Conservation (phyloP, 169 alveolate species). For the Cryptosporidium sp. region DNA sequence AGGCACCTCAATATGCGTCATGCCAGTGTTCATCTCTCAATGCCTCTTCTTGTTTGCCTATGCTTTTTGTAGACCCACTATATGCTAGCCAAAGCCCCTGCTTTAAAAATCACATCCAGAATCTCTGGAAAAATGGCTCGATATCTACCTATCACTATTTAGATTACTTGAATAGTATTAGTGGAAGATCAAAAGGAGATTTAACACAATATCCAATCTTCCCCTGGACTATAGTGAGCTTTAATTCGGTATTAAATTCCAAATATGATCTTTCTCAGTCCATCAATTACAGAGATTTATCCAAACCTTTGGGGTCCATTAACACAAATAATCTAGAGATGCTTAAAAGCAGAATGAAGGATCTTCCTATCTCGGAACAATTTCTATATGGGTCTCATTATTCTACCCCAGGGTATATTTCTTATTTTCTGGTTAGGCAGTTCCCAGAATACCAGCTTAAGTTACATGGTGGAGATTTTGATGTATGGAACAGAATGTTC, state of each 20-base stretch:
- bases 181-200: slow-evolving; percentile 93
- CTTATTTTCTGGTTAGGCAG: slow-evolving; percentile 93
- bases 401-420: slow-evolving; percentile 96
- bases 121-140: slow-evolving; percentile 91
- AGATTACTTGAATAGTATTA: slow-evolving; percentile 91
- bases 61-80: slow-evolving; percentile 62
- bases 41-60: slow-evolving; percentile 54
- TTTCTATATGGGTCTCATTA: slow-evolving; percentile 97
- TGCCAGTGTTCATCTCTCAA: slow-evolving; percentile 14
- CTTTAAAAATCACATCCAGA: slow-evolving; percentile 81
- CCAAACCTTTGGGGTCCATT: slow-evolving; percentile 93
- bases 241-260: slow-evolving; percentile 79
- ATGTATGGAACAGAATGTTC: slow-evolving; percentile 82
- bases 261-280: background rate
- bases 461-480: slow-evolving; percentile 92
- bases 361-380: slow-evolving; percentile 82
- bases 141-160: slow-evolving; percentile 94
- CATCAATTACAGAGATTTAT: slow-evolving; percentile 87
- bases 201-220: slow-evolving; percentile 96
- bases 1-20: slow-evolving; percentile 24
- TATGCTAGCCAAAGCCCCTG: slow-evolving; percentile 70
- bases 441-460: slow-evolving; percentile 95
- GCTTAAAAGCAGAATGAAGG: slow-evolving; percentile 86
- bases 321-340: slow-evolving; percentile 85
- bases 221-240: slow-evolving; percentile 96